A percentile compares a stretch with the other conserved stretches of the same genome.
Conservation (phyloP, 2,329 filamentous ascomycete species). For the Trichothecium roseum region DNA sequence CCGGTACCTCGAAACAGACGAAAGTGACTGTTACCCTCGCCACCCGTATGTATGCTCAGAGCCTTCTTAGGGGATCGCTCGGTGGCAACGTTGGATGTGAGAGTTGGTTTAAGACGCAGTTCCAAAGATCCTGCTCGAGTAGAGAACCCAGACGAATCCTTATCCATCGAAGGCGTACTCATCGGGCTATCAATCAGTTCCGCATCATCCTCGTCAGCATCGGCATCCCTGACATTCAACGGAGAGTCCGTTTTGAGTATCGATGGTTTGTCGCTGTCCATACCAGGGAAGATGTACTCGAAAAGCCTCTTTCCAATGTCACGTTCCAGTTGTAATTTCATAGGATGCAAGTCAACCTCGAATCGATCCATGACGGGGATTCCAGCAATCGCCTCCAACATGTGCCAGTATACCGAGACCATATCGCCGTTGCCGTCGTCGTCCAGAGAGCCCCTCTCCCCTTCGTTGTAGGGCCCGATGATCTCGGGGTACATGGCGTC, state of each 20-base stretch:
- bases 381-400: constrained; percentile 94
- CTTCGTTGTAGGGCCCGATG: constrained; percentile 78
- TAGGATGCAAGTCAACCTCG: constrained; percentile 83
- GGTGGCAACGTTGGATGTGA: constrained; percentile 45
- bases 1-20: constrained; percentile 37
- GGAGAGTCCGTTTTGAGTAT: constrained; percentile 49
- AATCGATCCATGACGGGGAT: constrained; percentile 97
- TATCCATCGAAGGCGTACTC: constrained; percentile 28
- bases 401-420: constrained; percentile 92
- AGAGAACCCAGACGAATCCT: constrained; percentile 37
- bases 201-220: constrained; percentile 35
- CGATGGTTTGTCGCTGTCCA: constrained; percentile 42
- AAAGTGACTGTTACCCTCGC: constrained; percentile 39
- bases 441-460: constrained; percentile 36
- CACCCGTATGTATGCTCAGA: constrained; percentile 36
- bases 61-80: constrained; percentile 32
- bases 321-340: constrained; percentile 87
- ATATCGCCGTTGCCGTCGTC: constrained; percentile 58
- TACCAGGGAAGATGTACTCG: constrained; percentile 92
- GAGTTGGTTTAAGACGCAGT: constrained; percentile 70
- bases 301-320: constrained; percentile 90
- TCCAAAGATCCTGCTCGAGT: constrained; percentile 67
- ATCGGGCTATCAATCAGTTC: constrained; percentile 28
- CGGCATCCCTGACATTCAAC: constrained; percentile 34
- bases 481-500: constrained; percentile 94